A percentile compares a stretch with the other conserved stretches of the same genome.
Conservation (phyloP, 2,329 filamentous ascomycete species). For the Aureobasidium lini region DNA sequence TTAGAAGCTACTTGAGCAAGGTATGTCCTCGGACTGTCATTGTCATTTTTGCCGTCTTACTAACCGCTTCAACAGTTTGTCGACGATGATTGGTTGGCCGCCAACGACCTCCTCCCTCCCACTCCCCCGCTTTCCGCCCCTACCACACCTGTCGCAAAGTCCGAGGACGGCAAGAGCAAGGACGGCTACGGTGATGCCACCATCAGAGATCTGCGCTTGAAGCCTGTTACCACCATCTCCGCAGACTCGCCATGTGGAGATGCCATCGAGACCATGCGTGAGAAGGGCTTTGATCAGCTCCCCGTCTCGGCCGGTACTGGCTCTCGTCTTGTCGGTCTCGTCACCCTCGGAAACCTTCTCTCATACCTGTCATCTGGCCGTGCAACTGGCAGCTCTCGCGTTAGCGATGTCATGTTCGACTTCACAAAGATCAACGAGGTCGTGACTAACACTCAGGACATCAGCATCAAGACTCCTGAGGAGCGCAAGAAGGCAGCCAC, state of each 20-base stretch:
- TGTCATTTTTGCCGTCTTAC: not conserved
- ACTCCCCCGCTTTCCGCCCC: conserved; percentile 42
- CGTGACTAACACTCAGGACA: conserved; percentile 73
- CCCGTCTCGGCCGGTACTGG: conserved; percentile 66
- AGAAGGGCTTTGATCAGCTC: conserved; percentile 96
- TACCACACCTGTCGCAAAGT: conserved; percentile 22
- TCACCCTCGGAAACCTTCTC: conserved; percentile 90
- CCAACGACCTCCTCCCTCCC: conserved; percentile 78
- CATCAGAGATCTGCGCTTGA: conserved; percentile 75
- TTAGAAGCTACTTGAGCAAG: conserved; percentile 94
- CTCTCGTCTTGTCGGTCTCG: conserved; percentile 71
- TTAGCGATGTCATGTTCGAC: conserved; percentile 93
- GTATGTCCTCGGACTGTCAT: conserved; percentile 26
- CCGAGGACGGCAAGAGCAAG: conserved; percentile 34
- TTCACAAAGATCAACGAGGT: conserved; percentile 83
- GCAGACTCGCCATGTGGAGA: conserved; percentile 66
- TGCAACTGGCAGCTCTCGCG: conserved; percentile 63
- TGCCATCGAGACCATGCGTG: conserved; percentile 95
- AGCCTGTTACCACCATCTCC: conserved; percentile 82
- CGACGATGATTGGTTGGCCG: conserved; percentile 97
- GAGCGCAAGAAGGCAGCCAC: conserved; percentile 25
- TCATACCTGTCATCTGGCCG: conserved; percentile 82
- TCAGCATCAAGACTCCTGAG: conserved; percentile 38
- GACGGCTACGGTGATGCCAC: conserved; percentile 74
- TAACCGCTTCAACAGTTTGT: conserved; percentile 55